These are phyloP conservation scores for Phaffomyces thermotolerans DNA, from an alignment of 805 yeast species.

Conservation along the genomic window DNA sequence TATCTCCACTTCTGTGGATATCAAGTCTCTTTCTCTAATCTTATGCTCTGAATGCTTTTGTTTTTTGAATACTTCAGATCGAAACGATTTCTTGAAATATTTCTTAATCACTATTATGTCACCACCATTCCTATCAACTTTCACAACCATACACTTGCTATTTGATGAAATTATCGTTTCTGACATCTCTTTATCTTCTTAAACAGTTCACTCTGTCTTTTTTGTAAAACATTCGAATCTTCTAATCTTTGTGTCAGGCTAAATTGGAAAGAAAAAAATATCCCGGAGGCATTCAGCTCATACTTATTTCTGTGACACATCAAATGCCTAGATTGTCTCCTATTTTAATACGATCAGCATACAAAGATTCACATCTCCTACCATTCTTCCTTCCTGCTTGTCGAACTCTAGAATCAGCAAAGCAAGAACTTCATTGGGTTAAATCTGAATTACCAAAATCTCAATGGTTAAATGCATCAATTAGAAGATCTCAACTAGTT, in stretches of 20 bases:
- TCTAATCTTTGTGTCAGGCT: too few species aligned
- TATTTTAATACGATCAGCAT: slow-evolving; percentile 7
- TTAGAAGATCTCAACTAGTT: slow-evolving; percentile 39
- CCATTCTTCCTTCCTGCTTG: slow-evolving; percentile 15
- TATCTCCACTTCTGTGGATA: slow-evolving; percentile 15
- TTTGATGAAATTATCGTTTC: neutral
- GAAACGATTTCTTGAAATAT: slow-evolving; percentile 6
- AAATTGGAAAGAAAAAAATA: neutral
- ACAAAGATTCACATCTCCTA: slow-evolving; percentile 5
- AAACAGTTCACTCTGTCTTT: neutral
- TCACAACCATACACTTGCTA: neutral
- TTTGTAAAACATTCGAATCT: too few species aligned
- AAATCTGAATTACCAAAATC: slow-evolving; percentile 42
- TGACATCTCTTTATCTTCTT: too few species aligned
- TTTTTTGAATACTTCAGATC: slow-evolving; percentile 4
- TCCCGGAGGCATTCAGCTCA: too few species aligned
- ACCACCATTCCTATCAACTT: neutral
- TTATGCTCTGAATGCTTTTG: neutral
- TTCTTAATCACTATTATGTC: neutral
- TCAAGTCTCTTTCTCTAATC: slow-evolving; percentile 21
- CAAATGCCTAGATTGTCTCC: slow-evolving; percentile 19
- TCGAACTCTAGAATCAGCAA: slow-evolving; percentile 32
- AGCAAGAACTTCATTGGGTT: slow-evolving; percentile 61
- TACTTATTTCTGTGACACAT: too few species aligned
- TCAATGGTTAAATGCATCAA: slow-evolving; percentile 47